A percentile compares a stretch with the other conserved stretches of the same genome.
Conservation (phyloP, 2,329 filamentous ascomycete species). For the Arachnomyces sp. region DNA sequence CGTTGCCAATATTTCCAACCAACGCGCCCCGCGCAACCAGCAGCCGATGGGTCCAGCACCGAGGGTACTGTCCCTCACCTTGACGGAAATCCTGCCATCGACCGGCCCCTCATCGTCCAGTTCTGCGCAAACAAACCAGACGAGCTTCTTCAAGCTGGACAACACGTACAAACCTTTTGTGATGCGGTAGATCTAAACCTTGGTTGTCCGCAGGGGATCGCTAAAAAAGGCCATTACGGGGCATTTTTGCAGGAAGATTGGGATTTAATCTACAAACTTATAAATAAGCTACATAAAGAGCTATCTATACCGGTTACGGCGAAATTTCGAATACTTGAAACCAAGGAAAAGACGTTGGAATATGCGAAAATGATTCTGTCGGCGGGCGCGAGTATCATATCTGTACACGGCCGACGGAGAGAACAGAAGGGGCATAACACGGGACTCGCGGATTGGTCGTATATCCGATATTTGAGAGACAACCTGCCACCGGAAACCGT, state of each 20-base stretch:
- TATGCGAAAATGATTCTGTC: conserved; percentile 82
- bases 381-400: conserved; percentile 86
- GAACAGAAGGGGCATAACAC: conserved; percentile 97
- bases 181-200: conserved; percentile 94
- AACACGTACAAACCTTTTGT: conserved; percentile 72
- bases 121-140: conserved; percentile 61
- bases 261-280: conserved; percentile 69
- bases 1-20: conserved; percentile 75
- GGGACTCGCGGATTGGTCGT: conserved; percentile 84
- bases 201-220: conserved; percentile 93
- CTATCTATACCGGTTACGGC: conserved; percentile 81
- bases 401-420: conserved; percentile 77
- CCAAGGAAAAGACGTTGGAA: conserved; percentile 72
- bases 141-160: conserved; percentile 55
- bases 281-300: conserved; percentile 70
- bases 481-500: conserved; percentile 79
- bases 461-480: conserved; percentile 72
- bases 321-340: conserved; percentile 87
- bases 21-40: conserved; percentile 27
- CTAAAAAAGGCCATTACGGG: conserved; percentile 81
- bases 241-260: conserved; percentile 93
- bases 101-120: conserved; percentile 88
- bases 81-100: conserved; percentile 76
- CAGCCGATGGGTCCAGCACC: conserved; percentile 11
- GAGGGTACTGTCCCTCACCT: conserved; percentile 48